Evolutionary conservation across 2,329 filamentous ascomycete genomes (phyloP).

Genomic region (Neopestalotiopsis clavispora): DNA sequence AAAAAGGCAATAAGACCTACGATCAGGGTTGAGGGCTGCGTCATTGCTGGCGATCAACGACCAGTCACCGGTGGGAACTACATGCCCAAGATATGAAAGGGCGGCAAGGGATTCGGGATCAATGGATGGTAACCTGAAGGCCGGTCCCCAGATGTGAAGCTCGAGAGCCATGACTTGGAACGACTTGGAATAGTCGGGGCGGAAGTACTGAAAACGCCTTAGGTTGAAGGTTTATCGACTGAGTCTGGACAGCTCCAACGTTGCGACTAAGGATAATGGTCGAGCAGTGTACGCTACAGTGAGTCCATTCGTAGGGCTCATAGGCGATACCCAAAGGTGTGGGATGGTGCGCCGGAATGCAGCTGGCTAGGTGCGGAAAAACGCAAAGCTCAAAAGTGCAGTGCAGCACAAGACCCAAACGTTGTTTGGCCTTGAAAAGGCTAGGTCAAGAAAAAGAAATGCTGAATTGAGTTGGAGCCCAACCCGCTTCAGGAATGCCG

Average conservation of each 20-base stretch:
- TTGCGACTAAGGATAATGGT: neutral
- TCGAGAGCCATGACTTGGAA: conserved; percentile 56
- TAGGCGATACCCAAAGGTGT: no score
- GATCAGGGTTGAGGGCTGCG: conserved; percentile 70
- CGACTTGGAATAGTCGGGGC: neutral
- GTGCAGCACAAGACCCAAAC: neutral
- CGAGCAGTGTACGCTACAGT: neutral
- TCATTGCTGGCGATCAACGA: conserved; percentile 75
- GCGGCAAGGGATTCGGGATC: conserved; percentile 89
- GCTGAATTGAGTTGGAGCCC: neutral
- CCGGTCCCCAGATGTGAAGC: conserved; percentile 89
- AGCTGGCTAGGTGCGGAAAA: neutral
- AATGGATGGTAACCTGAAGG: conserved; percentile 86
- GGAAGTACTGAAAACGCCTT: neutral
- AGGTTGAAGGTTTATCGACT: neutral
- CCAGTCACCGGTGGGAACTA: conserved; percentile 66
- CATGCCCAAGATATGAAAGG: conserved; percentile 75
- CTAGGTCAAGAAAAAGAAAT: neutral
- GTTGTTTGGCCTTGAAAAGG: neutral
- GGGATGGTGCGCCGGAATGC: neutral
- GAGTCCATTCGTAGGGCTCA: neutral
- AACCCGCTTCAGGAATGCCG: conserved; percentile 2
- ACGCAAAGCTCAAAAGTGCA: neutral
- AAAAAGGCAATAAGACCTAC: conserved; percentile 51
- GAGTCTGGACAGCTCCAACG: neutral